Base-by-base conservation (phyloP, 2,329 filamentous ascomycete species). In the Cladophialophora chaetospira region DNA sequence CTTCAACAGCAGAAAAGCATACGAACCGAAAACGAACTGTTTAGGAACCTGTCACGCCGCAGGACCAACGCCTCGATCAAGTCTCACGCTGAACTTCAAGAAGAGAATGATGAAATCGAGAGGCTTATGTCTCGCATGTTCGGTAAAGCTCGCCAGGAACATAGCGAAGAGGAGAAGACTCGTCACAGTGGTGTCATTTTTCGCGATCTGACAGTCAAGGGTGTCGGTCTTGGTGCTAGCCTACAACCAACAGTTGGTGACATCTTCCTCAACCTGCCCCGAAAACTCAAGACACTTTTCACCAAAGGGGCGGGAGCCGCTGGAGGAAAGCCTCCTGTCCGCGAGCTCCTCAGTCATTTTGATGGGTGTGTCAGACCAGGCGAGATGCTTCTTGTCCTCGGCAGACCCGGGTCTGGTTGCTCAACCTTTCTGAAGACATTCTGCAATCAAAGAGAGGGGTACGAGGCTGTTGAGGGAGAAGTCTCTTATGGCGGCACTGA, bases 321-420 rank as follows among this genome's bases (percentile, higher is more conserved):
- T 25, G 61, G 63, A 0, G 64, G 66, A 5, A 70, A 72, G 46
- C 79, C 82, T 0, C 82, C 86, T 0, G 70, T 87, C 17, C 82
- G 82, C 61, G 86, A 84, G 0, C 85, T 91, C 43, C 72, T 91
- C 19, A 79, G 87, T 51, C 78, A 82, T 64, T 83, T 80, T 55
- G 82, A 85, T 67, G 87, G 87, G 9, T 88, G 85, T 63, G 83
- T 90, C 48, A 85, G 86, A 68, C 86, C 87, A 0, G 88, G 86
- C 17, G 86, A 89, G 70, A 88, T 89, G 87, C 71, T 88, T 1
- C 73, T 89, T 0, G 86, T 89, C 0, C 75, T 89, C 0, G 87
- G 87, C 2, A 78, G 86, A 1, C 87, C 87, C 0, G 87, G 86
- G 0, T 79, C 84, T 2, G 87, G 87, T 29, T 91, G 88, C 68